phyloP scores from a whole-genome alignment of 2,329 filamentous ascomycete species.

The Coniella vitis region DNA sequence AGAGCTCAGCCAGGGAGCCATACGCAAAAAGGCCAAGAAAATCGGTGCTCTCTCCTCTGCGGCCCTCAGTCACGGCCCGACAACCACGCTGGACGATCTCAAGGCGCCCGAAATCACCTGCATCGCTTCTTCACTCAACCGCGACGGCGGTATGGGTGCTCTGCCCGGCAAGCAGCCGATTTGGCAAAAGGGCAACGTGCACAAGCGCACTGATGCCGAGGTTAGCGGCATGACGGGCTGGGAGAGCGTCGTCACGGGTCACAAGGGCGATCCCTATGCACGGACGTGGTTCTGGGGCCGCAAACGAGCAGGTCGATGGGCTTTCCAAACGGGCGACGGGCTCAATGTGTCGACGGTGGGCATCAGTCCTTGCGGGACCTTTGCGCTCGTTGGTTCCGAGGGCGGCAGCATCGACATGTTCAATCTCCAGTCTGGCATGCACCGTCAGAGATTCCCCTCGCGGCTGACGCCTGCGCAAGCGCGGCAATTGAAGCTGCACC shows the following conservation, averaged over 20 bases:
- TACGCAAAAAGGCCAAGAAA: slow-evolving; percentile 86
- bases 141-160: slow-evolving; percentile 88
- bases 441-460: slow-evolving; percentile 82
- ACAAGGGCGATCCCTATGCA: slow-evolving; percentile 75
- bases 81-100: slow-evolving; percentile 62
- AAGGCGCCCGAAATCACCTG: slow-evolving; percentile 90
- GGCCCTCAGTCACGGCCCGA: slow-evolving; percentile 51
- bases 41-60: slow-evolving; percentile 60
- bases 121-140: slow-evolving; percentile 85
- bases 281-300: slow-evolving; percentile 98
- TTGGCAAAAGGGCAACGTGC: slow-evolving; percentile 71
- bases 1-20: slow-evolving; percentile 84
- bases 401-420: slow-evolving; percentile 86
- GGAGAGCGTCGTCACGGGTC: slow-evolving; percentile 94
- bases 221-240: slow-evolving; percentile 77
- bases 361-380: slow-evolving; percentile 87
- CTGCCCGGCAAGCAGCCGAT: slow-evolving; percentile 70
- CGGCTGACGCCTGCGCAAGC: slow-evolving; percentile 71
- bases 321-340: slow-evolving; percentile 77
- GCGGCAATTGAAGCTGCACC: slow-evolving; percentile 63
- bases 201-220: slow-evolving; percentile 61
- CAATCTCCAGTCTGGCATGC: slow-evolving; percentile 88
- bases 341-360: slow-evolving; percentile 80
- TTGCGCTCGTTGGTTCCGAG: slow-evolving; percentile 81
- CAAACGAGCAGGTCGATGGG: slow-evolving; percentile 88